Evolutionary conservation across 2,329 filamentous ascomycete species (phyloP).

Genomic region (Pseudogymnoascus sp.): DNA sequence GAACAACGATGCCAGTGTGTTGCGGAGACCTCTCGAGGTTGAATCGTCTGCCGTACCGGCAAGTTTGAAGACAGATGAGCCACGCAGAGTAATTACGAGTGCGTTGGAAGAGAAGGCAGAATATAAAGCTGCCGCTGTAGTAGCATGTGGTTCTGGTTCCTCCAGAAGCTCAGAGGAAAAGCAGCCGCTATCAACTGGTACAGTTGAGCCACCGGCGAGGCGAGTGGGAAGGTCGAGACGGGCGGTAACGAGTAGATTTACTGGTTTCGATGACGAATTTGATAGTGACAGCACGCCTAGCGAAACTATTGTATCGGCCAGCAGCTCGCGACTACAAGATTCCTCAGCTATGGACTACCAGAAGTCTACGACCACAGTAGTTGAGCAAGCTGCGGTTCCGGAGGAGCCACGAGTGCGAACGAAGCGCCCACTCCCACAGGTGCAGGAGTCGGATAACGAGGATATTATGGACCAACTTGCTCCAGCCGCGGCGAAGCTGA

Average conservation of each 20-base stretch:
- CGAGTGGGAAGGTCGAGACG: conserved; percentile 31
- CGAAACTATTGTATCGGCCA: conserved; percentile 18
- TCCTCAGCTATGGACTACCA: background rate
- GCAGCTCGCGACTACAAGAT: background rate
- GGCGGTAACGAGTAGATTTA: conserved; percentile 53
- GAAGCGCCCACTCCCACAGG: conserved; percentile 38
- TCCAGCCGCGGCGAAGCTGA: conserved; percentile 68
- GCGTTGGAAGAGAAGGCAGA: background rate
- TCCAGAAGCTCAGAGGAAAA: conserved; percentile 14
- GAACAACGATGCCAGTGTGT: conserved; percentile 62
- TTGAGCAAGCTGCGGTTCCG: background rate
- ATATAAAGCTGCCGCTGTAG: background rate
- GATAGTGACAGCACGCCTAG: conserved; percentile 24
- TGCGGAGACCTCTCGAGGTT: conserved; percentile 60
- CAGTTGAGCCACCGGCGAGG: background rate
- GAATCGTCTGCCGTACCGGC: conserved; percentile 29
- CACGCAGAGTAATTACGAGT: background rate
- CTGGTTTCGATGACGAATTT: conserved; percentile 60
- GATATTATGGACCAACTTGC: conserved; percentile 65
- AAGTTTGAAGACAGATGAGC: conserved; percentile 23
- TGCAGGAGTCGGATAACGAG: conserved; percentile 18
- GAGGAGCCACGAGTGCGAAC: background rate
- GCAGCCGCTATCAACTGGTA: background rate
- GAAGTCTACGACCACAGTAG: conserved; percentile 23
- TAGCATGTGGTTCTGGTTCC: background rate